Conservation (phyloP, 176 grass and related monocot species). For the Poa annua region DNA sequence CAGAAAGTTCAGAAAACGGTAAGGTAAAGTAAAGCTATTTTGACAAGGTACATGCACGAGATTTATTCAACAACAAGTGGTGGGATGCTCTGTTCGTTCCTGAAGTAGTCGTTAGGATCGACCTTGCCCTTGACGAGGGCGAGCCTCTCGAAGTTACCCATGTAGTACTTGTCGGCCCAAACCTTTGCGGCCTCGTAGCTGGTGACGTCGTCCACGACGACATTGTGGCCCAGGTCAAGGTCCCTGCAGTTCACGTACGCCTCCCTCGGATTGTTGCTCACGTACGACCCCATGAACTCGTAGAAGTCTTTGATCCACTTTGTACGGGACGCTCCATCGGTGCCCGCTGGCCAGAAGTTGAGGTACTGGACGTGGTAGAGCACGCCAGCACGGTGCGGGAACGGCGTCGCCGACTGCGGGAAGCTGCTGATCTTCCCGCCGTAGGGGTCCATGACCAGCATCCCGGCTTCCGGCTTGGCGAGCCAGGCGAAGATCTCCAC, state of each 20-base stretch:
- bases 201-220: background rate
- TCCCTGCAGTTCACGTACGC: background rate
- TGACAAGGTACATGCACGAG: too few species aligned
- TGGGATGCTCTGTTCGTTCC: too few species aligned
- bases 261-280: background rate
- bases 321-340: background rate
- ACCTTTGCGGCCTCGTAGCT: background rate
- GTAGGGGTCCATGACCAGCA: conserved; percentile 39
- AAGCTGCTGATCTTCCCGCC: conserved; percentile 30
- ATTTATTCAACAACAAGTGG: too few species aligned
- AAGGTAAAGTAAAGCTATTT: too few species aligned
- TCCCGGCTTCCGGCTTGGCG: conserved; percentile 10
- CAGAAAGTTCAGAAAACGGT: too few species aligned
- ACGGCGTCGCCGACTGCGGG: background rate
- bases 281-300: background rate
- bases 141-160: background rate
- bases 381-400: background rate
- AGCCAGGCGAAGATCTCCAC: conserved; percentile 12
- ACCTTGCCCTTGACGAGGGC: background rate
- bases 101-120: too few species aligned
- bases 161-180: background rate
- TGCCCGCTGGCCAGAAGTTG: background rate
- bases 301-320: background rate
- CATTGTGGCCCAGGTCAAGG: background rate
- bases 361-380: background rate